Conservation (phyloP, 306 rosid genomes). For the Cucurbita pepo region DNA sequence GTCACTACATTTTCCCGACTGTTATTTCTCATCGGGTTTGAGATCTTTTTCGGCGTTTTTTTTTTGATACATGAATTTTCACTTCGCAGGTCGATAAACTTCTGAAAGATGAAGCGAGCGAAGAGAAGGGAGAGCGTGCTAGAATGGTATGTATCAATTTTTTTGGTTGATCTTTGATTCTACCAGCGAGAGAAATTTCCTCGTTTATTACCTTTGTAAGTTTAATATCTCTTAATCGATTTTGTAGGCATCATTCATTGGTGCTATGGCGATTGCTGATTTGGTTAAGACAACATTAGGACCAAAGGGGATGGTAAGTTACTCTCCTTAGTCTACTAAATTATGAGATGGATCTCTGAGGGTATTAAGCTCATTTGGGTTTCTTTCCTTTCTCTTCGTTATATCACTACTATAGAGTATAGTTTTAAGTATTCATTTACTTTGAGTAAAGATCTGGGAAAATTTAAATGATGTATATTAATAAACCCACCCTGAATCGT, state of each 20-base stretch:
- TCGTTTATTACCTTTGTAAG: too few relatives aligned
- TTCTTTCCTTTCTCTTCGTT: neutral
- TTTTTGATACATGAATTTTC: conserved; percentile 7
- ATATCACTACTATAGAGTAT: neutral
- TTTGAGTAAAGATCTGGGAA: neutral
- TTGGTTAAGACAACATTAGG: conserved; percentile 94
- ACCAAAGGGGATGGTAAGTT: conserved; percentile 87
- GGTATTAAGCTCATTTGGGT: neutral
- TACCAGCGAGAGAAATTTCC: neutral
- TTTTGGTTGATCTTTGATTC: neutral
- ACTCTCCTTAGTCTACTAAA: neutral
- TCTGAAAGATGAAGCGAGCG: conserved; percentile 86
- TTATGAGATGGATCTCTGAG: neutral
- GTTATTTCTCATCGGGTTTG: neutral
- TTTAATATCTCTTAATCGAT: neutral
- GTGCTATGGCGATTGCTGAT: conserved; percentile 93
- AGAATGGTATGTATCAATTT: conserved; percentile 54
- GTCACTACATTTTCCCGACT: neutral
- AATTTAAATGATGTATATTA: neutral
- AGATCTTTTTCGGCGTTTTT: neutral
- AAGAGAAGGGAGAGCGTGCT: conserved; percentile 95
- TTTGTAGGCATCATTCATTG: conserved; percentile 75
- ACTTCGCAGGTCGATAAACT: conserved; percentile 38
- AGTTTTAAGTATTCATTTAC: neutral
- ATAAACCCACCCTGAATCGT: neutral